These are phyloP conservation scores for Botrytis aclada DNA, from an alignment of 2,329 filamentous ascomycete species.

Conservation along the genomic window DNA sequence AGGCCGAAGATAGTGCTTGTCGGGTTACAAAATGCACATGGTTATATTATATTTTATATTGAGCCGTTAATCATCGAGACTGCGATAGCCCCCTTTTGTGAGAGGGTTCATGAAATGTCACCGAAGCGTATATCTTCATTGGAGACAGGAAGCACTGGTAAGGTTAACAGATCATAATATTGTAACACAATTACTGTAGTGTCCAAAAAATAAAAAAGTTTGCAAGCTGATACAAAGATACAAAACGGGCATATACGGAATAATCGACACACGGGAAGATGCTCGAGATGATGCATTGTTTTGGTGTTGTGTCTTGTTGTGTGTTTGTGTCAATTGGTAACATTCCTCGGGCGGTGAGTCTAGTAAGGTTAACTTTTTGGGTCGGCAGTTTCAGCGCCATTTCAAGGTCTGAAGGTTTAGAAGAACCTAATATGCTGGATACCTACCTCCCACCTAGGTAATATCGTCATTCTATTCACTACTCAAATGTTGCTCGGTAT, in stretches of 20 bases:
- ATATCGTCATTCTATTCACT: background rate
- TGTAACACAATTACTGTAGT: slow-evolving; percentile 1
- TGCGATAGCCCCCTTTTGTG: background rate
- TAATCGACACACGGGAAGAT: background rate
- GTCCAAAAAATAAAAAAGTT: background rate
- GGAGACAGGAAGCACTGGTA: background rate
- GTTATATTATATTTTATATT: background rate
- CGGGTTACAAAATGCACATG: background rate
- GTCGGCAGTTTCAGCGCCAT: background rate
- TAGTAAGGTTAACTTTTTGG: background rate
- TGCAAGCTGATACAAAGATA: background rate
- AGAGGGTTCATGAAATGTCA: background rate
- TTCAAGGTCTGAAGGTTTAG: background rate
- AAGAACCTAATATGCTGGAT: background rate
- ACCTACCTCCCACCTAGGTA: background rate
- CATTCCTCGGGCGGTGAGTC: slow-evolving; percentile 7
- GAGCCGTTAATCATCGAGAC: background rate
- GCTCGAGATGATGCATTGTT: slow-evolving; percentile 15
- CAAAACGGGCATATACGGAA: background rate
- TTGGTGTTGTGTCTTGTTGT: slow-evolving; percentile 7
- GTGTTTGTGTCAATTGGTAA: background rate
- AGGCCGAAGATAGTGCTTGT: background rate
- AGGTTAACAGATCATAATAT: background rate
- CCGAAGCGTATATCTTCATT: background rate
- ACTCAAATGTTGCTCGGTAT: background rate